Percentiles rank a stretch among this genome's conserved stretches.
phyloP scores from a whole-genome alignment of 345 rosid species.

The Populus davidiana region DNA sequence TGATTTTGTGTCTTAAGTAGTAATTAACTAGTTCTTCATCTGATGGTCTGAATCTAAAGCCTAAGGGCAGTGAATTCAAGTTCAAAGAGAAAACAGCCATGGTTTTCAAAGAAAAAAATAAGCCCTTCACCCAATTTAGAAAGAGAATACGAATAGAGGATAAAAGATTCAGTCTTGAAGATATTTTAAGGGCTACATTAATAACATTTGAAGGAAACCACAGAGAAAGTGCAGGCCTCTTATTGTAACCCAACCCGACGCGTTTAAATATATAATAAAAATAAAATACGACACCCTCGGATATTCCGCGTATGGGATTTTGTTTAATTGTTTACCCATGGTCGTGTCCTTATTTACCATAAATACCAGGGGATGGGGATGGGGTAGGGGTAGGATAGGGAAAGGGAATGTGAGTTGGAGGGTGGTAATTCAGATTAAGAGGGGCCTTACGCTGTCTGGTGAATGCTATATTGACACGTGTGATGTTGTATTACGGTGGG shows the following conservation, averaged over 20 bases:
- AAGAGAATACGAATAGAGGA: neutral
- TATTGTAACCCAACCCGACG: neutral
- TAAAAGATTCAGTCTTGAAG: neutral
- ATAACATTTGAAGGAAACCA: neutral
- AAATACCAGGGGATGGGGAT: neutral
- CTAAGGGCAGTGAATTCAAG: conserved; percentile 65
- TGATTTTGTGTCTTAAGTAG: conserved; percentile 73
- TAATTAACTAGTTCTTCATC: conserved; percentile 69
- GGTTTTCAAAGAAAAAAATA: neutral
- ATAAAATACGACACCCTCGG: neutral
- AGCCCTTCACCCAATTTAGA: neutral
- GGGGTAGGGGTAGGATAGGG: neutral
- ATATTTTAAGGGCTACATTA: neutral
- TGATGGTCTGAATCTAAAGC: conserved; percentile 86
- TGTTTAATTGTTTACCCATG: neutral
- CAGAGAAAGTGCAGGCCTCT: neutral
- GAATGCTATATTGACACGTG: neutral
- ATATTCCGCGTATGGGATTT: conserved; percentile 8
- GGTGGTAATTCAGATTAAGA: neutral
- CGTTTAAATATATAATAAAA: neutral
- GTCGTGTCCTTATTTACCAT: neutral
- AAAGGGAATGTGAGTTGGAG: neutral
- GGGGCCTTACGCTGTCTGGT: neutral
- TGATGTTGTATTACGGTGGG: neutral
- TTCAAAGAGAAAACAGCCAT: conserved; percentile 48